These are phyloP conservation scores for Pichia sp. DNA, from an alignment of 1,139 yeast genomes.

Conservation along the genomic window DNA sequence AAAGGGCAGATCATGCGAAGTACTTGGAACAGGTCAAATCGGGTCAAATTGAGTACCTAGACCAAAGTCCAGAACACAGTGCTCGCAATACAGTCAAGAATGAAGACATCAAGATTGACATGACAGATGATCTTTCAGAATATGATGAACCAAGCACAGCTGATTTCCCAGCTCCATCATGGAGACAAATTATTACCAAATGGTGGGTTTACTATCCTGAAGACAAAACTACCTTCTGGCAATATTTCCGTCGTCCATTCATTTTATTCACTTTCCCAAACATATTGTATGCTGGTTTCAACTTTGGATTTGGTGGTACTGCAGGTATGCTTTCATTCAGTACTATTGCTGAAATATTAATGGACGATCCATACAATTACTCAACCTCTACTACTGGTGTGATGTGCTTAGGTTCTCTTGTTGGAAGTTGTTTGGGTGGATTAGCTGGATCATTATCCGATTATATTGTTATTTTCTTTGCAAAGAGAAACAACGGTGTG, in stretches of 20 bases:
- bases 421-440: constrained; percentile 63
- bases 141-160: constrained; percentile 1
- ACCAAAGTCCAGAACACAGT: neutral
- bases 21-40: neutral
- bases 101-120: neutral
- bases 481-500: constrained; percentile 60
- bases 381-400: constrained; percentile 64
- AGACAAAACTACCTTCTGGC: constrained; percentile 21
- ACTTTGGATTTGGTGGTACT: constrained; percentile 20
- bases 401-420: constrained; percentile 63
- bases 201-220: constrained; percentile 17
- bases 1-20: constrained; percentile 3
- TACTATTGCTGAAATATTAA: constrained; percentile 32
- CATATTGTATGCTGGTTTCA: constrained; percentile 16
- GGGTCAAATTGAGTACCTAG: neutral
- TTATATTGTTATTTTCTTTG: constrained; percentile 28
- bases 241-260: constrained; percentile 21
- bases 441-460: constrained; percentile 52
- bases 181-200: constrained; percentile 5
- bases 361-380: constrained; percentile 61
- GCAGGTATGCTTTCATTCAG: constrained; percentile 20
- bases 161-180: constrained; percentile 5
- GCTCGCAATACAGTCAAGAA: neutral
- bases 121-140: neutral
- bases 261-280: constrained; percentile 18